Evolutionary conservation across 495 filamentous ascomycete genomes (phyloP).

Genomic region (Aspergillus carlsbadensis): DNA sequence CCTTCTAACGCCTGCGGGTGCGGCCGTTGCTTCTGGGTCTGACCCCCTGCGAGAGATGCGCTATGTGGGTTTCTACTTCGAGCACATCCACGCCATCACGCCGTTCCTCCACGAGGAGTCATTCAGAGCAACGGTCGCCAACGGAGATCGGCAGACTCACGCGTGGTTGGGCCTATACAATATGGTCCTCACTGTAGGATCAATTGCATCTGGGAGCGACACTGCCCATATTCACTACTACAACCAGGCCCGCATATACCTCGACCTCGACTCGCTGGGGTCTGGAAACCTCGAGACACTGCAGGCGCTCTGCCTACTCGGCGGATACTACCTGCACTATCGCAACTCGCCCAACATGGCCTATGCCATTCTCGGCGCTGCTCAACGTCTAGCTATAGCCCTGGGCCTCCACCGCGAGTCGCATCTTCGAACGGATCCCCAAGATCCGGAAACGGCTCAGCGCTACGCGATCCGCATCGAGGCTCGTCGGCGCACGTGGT

Average conservation of each 20-base stretch:
- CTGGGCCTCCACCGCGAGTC: slow-evolving; percentile 68
- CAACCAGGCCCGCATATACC: slow-evolving; percentile 58
- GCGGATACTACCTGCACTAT: slow-evolving; percentile 71
- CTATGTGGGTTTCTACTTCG: slow-evolving; percentile 11
- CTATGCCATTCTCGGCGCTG: slow-evolving; percentile 44
- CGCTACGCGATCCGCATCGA: slow-evolving; percentile 29
- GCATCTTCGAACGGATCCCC: not conserved
- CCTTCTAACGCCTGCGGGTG: not conserved
- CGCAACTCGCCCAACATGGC: slow-evolving; percentile 71
- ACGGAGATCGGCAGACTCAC: not conserved
- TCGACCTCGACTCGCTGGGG: slow-evolving; percentile 64
- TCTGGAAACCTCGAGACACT: slow-evolving; percentile 64
- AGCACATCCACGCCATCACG: slow-evolving; percentile 14
- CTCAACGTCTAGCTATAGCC: slow-evolving; percentile 61
- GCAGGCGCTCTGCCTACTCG: slow-evolving; percentile 63
- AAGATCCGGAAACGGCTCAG: not conserved
- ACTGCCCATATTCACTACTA: slow-evolving; percentile 47
- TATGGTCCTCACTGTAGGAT: slow-evolving; percentile 13
- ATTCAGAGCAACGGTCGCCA: slow-evolving; percentile 2
- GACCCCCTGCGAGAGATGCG: slow-evolving; percentile 9
- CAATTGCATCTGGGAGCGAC: slow-evolving; percentile 11
- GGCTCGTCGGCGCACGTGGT: slow-evolving; percentile 64
- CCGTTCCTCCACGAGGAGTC: slow-evolving; percentile 12
- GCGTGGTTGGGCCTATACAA: slow-evolving; percentile 9
- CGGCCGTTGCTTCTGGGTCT: not conserved